Base-by-base conservation (phyloP, 495 filamentous ascomycete species). In the Penicillium fimorum region DNA sequence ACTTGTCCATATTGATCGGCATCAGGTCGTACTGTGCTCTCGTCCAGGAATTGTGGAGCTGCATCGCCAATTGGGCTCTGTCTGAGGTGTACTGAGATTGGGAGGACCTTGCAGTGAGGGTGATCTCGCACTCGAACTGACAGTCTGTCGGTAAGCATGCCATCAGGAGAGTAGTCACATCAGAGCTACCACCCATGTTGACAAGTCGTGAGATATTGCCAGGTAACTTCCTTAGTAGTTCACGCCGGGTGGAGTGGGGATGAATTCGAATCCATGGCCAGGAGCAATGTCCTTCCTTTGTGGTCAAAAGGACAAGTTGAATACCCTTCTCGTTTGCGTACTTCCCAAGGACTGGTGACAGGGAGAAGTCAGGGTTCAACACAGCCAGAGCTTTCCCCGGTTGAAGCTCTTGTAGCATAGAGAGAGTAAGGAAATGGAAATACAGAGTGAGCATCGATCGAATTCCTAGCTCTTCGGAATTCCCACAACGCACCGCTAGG, bases 221-320 rank as follows among this genome's bases (percentile, higher is more conserved):
- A n/a, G 64, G 64, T 5, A 67, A 18, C 17, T 48, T 57, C 11
- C 15, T 53, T 2, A 38, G 11, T 0, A 64, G 22, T 12, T 67
- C 66, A 30, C 60, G 53, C 46, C 44, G 48, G 15, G 59, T 47
- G 22, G 52, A 38, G 15, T 54, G 47, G 5, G 43, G 52, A 18
- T 70, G 67, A 3, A 70, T 47, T 47, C 45, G 47, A 13, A 59
- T 48, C 59, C 56, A 66, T 20, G 65, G 67, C 24, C 17, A 53
- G 0, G 56, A 57, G 29, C 43, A 59, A 13, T 10, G 27, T 0
- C 40, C 51, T 13, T 57, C 42, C 15, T 50, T 53, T 35, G 60
- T 61, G 7, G 59, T 68, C 17, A 68, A 47, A 13, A 59, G 48
- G 0, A 64, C 55, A 6, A 70, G 33, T 15, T 62, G 47, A 0